Evolutionary conservation across 2,329 filamentous ascomycete genomes (phyloP).

Genomic region (Didymellaceae sp.): DNA sequence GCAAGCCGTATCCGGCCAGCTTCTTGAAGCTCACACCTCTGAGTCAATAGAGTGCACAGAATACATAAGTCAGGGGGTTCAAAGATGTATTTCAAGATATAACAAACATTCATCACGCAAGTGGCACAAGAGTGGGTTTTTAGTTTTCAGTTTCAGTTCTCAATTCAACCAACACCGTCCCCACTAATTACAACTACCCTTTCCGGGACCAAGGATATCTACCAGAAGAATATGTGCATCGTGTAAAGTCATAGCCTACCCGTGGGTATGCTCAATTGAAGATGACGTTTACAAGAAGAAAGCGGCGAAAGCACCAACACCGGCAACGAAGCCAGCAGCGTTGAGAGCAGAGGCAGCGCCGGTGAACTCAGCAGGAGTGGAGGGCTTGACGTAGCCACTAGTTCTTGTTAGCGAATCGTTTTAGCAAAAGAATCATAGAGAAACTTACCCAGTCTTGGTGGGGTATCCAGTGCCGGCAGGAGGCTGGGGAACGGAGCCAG

Average conservation of each 20-base stretch:
- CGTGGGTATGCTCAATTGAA: conserved; percentile 38
- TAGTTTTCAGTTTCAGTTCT: conserved; percentile 32
- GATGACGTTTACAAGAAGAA: conserved; percentile 53
- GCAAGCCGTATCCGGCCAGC: too few relatives aligned
- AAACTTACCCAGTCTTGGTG: conserved; percentile 43
- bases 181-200: conserved; percentile 42
- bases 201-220: conserved; percentile 35
- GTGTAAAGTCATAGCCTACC: conserved; percentile 51
- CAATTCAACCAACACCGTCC: conserved; percentile 30
- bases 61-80: too few relatives aligned
- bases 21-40: too few relatives aligned
- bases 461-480: conserved; percentile 39
- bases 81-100: too few relatives aligned
- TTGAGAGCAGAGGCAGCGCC: conserved; percentile 47
- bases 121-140: not conserved
- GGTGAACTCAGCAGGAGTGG: conserved; percentile 44
- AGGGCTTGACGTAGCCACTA: conserved; percentile 40
- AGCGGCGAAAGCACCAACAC: conserved; percentile 51
- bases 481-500: conserved; percentile 23
- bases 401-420: conserved; percentile 18
- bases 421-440: not conserved
- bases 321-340: conserved; percentile 48
- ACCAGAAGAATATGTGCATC: conserved; percentile 38
- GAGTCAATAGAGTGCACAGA: too few relatives aligned
- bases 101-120: not conserved